These are phyloP conservation scores for Rubus idaeus DNA, from an alignment of 306 rosid species.

Conservation along the genomic window DNA sequence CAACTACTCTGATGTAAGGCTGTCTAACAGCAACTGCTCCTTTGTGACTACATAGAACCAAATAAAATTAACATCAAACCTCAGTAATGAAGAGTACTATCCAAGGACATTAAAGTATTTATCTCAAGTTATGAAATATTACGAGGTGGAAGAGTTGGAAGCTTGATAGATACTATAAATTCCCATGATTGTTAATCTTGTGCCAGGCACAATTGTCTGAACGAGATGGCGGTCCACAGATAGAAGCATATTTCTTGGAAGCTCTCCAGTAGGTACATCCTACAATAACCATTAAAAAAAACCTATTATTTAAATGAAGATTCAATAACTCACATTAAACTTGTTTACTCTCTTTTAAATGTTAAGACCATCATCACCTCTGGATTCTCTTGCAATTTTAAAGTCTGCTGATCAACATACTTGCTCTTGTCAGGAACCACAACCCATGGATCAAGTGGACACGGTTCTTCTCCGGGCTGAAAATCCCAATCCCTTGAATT, in stretches of 20 bases:
- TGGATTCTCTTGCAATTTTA: constrained; percentile 94
- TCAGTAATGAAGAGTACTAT: constrained; percentile 6
- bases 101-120: constrained; percentile 11
- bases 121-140: constrained; percentile 28
- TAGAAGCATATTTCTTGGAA: constrained; percentile 93
- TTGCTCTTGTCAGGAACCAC: constrained; percentile 93
- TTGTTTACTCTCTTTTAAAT: background rate
- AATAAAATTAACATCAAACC: constrained; percentile 12
- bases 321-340: background rate
- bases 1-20: constrained; percentile 94
- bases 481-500: constrained; percentile 15
- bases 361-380: constrained; percentile 52
- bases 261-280: constrained; percentile 99
- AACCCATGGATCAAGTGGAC: constrained; percentile 96
- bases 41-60: constrained; percentile 58
- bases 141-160: constrained; percentile 75
- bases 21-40: constrained; percentile 98
- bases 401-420: constrained; percentile 95
- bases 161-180: constrained; percentile 93
- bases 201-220: constrained; percentile 93
- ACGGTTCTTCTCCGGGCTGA: constrained; percentile 94
- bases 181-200: constrained; percentile 91
- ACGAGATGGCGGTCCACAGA: constrained; percentile 97
- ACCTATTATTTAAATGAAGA: constrained; percentile 15
- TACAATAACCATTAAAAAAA: constrained; percentile 40